Base-by-base conservation (phyloP, 805 yeast species). In the Kuraishia ogatae region DNA sequence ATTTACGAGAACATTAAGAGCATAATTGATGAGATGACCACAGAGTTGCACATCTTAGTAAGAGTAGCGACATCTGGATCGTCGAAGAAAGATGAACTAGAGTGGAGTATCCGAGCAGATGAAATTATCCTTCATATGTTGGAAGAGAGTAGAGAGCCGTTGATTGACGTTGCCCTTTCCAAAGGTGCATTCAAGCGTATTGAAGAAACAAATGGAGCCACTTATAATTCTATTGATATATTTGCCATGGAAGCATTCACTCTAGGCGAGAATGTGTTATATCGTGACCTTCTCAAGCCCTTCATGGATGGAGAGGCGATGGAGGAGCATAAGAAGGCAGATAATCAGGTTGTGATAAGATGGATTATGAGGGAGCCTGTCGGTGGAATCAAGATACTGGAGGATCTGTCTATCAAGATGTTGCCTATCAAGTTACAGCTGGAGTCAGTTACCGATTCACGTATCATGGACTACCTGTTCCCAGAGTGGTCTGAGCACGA, bases 301-400 rank as follows among this genome's bases (percentile, higher is more conserved):
- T 78, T 65, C 57, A 62, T 61, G 35, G 60, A 63, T 47, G 61
- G 54, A 29, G 43, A 35, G n/a, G 43, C 43, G 17, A 35, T 8
- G 43, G 62, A 55, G 50, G 64, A 57, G 2, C 50, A 26, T 26
- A 17, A 23, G 39, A n/a, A 22, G 52, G 68, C 68, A 5, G 58
- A 53, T 23, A 63, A 64, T 50, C 67, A 81, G 57, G 66, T 85
- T 7, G 67, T 69, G 6, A 67, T 84, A 1, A 64, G 70, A 11
- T 92, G 98, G 98, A 79, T 82, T n/a, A 81, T 87, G 84, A 80
- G 86, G 53, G 82, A 80, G 54, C 90, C 96, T 0, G 86, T 93
- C 55, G 98, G 97, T 35, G 98, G 98, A 11, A 90, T 92, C 53
- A 80, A 87, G n/a, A 84, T 92, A 23, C 75, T 92, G 70, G 83